Evolutionary conservation across 768 basidiomycete genomes (phyloP), one percentile per base, ranked within the genome.

Genomic region (Rhizopogon vinicolor): DNA sequence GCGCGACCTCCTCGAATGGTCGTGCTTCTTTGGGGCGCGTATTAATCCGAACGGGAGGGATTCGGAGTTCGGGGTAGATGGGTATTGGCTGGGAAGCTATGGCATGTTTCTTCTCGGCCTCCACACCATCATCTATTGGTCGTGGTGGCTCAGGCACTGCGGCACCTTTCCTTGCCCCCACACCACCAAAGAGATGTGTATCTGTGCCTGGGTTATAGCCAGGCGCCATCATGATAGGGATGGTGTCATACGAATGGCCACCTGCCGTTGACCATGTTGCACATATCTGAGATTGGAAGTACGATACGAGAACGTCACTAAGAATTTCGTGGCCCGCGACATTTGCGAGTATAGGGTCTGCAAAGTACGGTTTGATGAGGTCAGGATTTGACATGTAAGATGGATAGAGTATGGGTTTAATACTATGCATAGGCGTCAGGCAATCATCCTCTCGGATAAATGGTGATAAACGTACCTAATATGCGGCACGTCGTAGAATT

Each of bases 401-500:
- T 4, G 88, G 82, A 72, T 92, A 96, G 3, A 96, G 69, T 31
- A 89, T 73, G 12, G 93, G 82, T 70, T 96, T 96, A 57, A 84
- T 81, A 70, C 87, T 91, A 61, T 42, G 50, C 13, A 10, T 50
- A 52, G 43, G 3, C 3, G 18, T 58, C 6, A 61, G 56, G 8
- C 22, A 31, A 33, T n/a, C 7, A 45, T 10, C 14, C 10, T 44
- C 22, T 40, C n/a, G 46, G 25, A 33, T 22, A 51, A 29, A 44
- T n/a, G 50, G 39, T 28, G 13, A 40, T 44, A 25, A n/a, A 25
- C 74, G 41, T 44, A 83, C 85, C 81, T 84, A 63, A 99, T 76
- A 68, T 98, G 92, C 0, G 96, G 95, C 28, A 98, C 84, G 67
- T 99, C 97, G 75, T 99, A 99, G 75, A 93, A 98, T 66, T 95